Percentiles rank a stretch among this genome's conserved stretches.
Conservation (phyloP, 306 rosid species). For the Gastrolobium bilobum region DNA sequence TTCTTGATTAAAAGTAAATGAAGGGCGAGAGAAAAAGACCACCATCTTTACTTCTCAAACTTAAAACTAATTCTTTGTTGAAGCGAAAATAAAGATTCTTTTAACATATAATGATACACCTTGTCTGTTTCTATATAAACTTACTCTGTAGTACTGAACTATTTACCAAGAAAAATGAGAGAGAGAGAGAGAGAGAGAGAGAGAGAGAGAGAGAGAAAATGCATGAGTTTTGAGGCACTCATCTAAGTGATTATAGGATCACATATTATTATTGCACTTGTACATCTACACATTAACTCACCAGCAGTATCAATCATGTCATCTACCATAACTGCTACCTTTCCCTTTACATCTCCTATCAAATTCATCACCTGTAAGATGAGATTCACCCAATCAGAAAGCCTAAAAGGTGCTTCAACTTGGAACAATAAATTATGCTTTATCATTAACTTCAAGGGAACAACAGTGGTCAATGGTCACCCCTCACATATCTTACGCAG, state of each 20-base stretch:
- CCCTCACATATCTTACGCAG: not conserved
- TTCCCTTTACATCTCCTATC: slow-evolving; percentile 94
- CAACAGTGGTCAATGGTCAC: slow-evolving; percentile 33
- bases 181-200: not conserved
- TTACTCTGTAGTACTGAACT: not conserved
- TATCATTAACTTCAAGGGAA: slow-evolving; percentile 13
- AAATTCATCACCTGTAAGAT: slow-evolving; percentile 89
- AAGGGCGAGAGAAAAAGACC: not conserved
- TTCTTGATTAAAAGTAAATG: not conserved
- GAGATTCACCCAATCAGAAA: slow-evolving; percentile 43
- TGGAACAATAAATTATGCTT: slow-evolving; percentile 20
- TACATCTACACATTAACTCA: slow-evolving; percentile 48
- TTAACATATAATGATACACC: not conserved
- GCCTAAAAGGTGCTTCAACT: slow-evolving; percentile 14
- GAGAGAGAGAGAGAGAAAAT: not conserved
- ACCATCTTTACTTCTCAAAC: slow-evolving; percentile 10
- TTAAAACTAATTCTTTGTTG: slow-evolving; percentile 7
- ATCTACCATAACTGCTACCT: slow-evolving; percentile 97
- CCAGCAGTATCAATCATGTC: slow-evolving; percentile 99
- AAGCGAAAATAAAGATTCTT: slow-evolving; percentile 9
- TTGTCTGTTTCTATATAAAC: slow-evolving; percentile 5
- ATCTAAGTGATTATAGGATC: slow-evolving; percentile 24
- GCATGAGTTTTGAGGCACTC: slow-evolving; percentile 16
- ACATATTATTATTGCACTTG: slow-evolving; percentile 16
- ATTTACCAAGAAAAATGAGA: not conserved